These are phyloP conservation scores for Syncephalastrum contaminatum DNA, from an alignment of 371 early-diverging fungal genomes.

Conservation along the genomic window DNA sequence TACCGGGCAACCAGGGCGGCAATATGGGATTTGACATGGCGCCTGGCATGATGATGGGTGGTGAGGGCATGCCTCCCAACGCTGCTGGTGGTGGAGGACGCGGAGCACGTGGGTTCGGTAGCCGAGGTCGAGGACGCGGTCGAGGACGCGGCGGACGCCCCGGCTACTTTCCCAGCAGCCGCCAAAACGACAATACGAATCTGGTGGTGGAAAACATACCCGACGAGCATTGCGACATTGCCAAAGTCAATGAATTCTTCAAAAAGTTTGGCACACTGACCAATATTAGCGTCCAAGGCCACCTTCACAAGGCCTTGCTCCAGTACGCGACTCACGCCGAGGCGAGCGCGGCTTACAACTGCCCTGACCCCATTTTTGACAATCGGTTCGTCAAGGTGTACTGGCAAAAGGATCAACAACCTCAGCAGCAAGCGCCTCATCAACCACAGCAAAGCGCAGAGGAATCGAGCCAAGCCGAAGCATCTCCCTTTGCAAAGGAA, in stretches of 20 bases:
- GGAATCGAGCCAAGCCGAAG: neutral
- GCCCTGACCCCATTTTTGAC: slow-evolving; percentile 82
- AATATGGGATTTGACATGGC: slow-evolving; percentile 11
- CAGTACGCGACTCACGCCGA: slow-evolving; percentile 60
- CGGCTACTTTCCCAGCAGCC: slow-evolving; percentile 5
- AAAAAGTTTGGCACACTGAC: slow-evolving; percentile 68
- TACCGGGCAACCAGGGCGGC: slow-evolving; percentile 3
- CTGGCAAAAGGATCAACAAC: slow-evolving; percentile 27
- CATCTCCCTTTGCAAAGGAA: slow-evolving; percentile 2
- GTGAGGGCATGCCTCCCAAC: slow-evolving; percentile 11
- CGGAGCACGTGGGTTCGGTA: slow-evolving; percentile 6
- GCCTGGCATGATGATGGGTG: slow-evolving; percentile 16
- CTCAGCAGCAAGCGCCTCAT: slow-evolving; percentile 13
- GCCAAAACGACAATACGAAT: slow-evolving; percentile 38
- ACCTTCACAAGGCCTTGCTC: slow-evolving; percentile 51
- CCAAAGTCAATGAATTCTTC: slow-evolving; percentile 70
- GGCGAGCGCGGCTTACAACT: slow-evolving; percentile 71
- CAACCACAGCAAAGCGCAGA: slow-evolving; percentile 6
- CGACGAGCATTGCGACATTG: slow-evolving; percentile 57
- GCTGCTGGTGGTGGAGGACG: slow-evolving; percentile 20
- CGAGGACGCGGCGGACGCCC: slow-evolving; percentile 21
- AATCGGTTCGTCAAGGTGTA: slow-evolving; percentile 90
- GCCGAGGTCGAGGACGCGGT: slow-evolving; percentile 33
- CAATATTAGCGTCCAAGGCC: slow-evolving; percentile 61
- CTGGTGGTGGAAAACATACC: slow-evolving; percentile 77